phyloP scores from a whole-genome alignment of 345 rosid species.

The Moricandia arvensis region DNA sequence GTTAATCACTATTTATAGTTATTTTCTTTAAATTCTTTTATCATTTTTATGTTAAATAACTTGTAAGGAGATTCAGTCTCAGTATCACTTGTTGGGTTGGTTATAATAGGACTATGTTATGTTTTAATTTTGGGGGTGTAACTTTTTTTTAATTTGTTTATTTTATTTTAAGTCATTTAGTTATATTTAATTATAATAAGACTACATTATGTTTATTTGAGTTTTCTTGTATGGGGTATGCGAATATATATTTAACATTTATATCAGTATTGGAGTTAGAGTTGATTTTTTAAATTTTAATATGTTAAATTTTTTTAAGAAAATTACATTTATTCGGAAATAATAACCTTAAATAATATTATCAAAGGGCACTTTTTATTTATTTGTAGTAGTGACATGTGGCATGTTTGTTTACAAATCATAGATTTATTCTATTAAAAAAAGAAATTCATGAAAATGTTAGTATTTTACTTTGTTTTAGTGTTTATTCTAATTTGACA shows the following conservation, averaged over 20 bases:
- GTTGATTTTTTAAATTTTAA: background rate
- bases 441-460: background rate
- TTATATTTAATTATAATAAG: no score
- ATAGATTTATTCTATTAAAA: background rate
- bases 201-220: no score
- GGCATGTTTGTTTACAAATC: background rate
- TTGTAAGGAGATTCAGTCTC: no score
- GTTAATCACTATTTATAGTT: background rate
- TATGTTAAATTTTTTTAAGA: no score
- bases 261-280: background rate
- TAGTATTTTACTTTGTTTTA: background rate
- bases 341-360: background rate
- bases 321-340: background rate
- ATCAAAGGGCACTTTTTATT: background rate
- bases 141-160: no score
- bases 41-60: no score
- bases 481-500: background rate
- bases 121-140: no score
- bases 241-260: background rate
- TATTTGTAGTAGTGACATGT: background rate
- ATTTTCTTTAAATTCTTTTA: background rate
- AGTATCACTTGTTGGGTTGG: no score
- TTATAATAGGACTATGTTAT: no score
- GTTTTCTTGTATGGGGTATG: no score
- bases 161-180: background rate